Evolutionary conservation across 2,329 filamentous ascomycete species (phyloP).

Genomic region (Venturia asperata): DNA sequence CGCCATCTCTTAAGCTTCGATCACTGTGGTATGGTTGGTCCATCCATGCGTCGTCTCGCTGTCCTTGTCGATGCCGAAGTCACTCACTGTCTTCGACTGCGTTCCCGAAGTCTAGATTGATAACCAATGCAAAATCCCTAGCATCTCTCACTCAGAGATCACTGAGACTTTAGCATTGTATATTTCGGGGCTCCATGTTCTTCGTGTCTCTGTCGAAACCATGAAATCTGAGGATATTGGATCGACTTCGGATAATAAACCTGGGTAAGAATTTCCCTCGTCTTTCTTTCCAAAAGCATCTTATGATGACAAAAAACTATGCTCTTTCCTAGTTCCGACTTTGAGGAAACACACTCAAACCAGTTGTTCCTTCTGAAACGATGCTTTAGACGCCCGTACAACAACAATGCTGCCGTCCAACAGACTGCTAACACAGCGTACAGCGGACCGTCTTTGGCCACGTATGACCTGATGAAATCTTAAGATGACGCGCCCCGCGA

Average conservation of each 20-base stretch:
- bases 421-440: neutral
- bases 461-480: too few relatives aligned
- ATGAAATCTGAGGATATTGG: neutral
- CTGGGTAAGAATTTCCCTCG: neutral
- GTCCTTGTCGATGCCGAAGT: too few relatives aligned
- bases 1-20: too few relatives aligned
- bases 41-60: too few relatives aligned
- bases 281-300: neutral
- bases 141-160: too few relatives aligned
- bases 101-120: too few relatives aligned
- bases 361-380: conserved; percentile 4
- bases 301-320: conserved; percentile 1
- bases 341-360: neutral
- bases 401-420: neutral
- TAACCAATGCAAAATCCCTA: too few relatives aligned
- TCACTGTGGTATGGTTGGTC: too few relatives aligned
- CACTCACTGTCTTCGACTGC: too few relatives aligned
- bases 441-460: neutral
- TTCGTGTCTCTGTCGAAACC: too few relatives aligned
- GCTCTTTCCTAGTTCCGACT: neutral
- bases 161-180: too few relatives aligned
- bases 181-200: too few relatives aligned
- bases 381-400: neutral
- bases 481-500: neutral
- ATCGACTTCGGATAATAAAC: neutral